A percentile compares a stretch with the other conserved stretches of the same genome.
Conservation (phyloP, 352 stramenopile species). For the Blastocystis sp. region DNA sequence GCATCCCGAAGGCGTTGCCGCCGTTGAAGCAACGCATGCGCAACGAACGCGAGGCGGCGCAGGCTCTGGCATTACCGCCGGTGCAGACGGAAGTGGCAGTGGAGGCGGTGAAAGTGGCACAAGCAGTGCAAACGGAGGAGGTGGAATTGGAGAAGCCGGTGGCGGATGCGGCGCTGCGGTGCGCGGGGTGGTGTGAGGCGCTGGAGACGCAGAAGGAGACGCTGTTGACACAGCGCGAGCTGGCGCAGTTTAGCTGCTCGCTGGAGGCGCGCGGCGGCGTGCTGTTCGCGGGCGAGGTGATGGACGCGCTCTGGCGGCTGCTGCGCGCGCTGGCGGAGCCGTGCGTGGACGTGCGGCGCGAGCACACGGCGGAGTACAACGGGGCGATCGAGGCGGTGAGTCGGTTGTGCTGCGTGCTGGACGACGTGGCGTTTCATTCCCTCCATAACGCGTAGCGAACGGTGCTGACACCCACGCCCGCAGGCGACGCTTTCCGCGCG, state of each 20-base stretch:
- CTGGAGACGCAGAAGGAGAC: neutral
- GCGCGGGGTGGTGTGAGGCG: neutral
- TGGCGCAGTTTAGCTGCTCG: neutral
- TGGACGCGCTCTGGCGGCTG: neutral
- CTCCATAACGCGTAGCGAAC: neutral
- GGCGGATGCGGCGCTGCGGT: neutral
- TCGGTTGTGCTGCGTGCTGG: neutral
- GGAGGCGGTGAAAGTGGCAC: neutral
- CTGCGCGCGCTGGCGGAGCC: neutral
- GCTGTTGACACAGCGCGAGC: neutral
- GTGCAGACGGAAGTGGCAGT: neutral
- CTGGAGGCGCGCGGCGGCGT: neutral
- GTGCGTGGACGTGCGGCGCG: neutral
- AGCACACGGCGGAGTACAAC: neutral
- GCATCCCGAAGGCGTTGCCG: slow-evolving; percentile 17
- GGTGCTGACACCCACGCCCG: neutral
- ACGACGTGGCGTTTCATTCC: neutral
- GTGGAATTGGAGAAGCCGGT: neutral
- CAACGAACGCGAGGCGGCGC: neutral
- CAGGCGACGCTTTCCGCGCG: neutral
- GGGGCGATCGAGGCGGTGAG: neutral
- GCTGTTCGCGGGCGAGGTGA: neutral
- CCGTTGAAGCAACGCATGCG: slow-evolving; percentile 7
- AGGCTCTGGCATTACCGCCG: neutral
- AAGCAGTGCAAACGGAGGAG: neutral